Percentiles rank a stretch among this genome's conserved stretches.
These are phyloP conservation scores for Metschnikowia lochheadii DNA, from an alignment of 805 yeast species.

Conservation along the genomic window DNA sequence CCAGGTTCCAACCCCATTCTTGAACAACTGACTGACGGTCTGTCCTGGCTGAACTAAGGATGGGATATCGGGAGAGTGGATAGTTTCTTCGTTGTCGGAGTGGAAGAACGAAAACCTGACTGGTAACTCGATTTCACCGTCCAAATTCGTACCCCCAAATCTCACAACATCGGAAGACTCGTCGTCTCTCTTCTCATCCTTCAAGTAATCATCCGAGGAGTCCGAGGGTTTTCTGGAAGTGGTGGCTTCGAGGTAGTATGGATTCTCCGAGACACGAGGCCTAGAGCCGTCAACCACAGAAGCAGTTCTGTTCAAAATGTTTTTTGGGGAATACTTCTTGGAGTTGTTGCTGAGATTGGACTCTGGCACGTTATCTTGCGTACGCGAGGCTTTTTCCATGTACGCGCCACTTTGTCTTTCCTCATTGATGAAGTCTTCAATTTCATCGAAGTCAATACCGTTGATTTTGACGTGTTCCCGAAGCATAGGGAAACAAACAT, in stretches of 20 bases:
- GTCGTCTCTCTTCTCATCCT: slow-evolving; percentile 20
- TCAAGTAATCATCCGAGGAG: slow-evolving; percentile 22
- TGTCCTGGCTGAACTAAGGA: slow-evolving; percentile 65
- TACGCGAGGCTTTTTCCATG: slow-evolving; percentile 20
- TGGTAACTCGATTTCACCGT: slow-evolving; percentile 42
- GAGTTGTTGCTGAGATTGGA: slow-evolving; percentile 47
- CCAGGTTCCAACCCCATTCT: slow-evolving; percentile 77
- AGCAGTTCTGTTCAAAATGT: slow-evolving; percentile 21
- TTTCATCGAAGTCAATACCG: slow-evolving; percentile 88
- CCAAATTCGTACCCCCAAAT: slow-evolving; percentile 38
- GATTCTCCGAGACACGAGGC: neutral
- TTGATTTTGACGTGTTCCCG: slow-evolving; percentile 55
- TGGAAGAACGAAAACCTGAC: slow-evolving; percentile 83
- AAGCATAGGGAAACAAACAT: slow-evolving; percentile 93
- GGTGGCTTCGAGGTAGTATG: neutral
- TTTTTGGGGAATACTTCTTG: slow-evolving; percentile 57
- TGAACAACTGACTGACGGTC: slow-evolving; percentile 65
- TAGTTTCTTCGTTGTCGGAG: slow-evolving; percentile 77
- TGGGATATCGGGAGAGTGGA: slow-evolving; percentile 85
- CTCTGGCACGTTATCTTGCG: slow-evolving; percentile 23
- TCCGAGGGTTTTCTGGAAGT: slow-evolving; percentile 15
- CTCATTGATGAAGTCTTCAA: slow-evolving; percentile 73
- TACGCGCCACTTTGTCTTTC: slow-evolving; percentile 45
- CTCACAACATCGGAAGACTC: slow-evolving; percentile 32
- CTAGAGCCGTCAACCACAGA: neutral